phyloP scores from a whole-genome alignment of 2,329 filamentous ascomycete genomes.

The Pochonia chlamydosporia region DNA sequence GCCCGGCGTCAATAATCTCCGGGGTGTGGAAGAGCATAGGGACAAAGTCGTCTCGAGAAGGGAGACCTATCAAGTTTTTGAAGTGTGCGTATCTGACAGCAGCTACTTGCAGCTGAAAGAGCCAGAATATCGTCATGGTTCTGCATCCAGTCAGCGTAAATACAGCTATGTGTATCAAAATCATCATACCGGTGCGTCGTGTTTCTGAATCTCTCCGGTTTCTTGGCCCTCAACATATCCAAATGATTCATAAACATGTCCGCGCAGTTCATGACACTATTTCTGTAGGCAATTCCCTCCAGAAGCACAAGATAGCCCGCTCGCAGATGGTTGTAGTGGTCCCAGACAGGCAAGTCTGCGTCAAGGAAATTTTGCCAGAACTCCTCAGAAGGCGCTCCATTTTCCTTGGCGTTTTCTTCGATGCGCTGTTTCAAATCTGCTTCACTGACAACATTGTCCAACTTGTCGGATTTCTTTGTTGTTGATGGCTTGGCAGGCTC shows the following conservation, averaged over 20 bases:
- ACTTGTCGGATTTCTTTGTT: too few species aligned
- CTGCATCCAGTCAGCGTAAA: conserved; percentile 5
- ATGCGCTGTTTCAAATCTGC: too few species aligned
- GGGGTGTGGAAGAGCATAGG: conserved; percentile 18
- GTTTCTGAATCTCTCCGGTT: conserved; percentile 25
- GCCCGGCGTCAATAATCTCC: conserved; percentile 21
- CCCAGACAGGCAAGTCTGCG: conserved; percentile 23
- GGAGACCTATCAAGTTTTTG: conserved; percentile 7
- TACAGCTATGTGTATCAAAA: not conserved
- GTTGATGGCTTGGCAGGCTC: not conserved
- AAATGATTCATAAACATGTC: conserved; percentile 24
- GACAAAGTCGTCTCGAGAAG: conserved; percentile 14
- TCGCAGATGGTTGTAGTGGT: conserved; percentile 27
- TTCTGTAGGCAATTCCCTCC: conserved; percentile 17
- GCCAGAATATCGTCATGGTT: conserved; percentile 29
- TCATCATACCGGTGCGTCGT: conserved; percentile 23
- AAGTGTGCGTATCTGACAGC: conserved; percentile 18
- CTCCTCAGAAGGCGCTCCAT: not conserved
- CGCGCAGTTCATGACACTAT: conserved; percentile 20
- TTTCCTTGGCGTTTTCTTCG: too few species aligned
- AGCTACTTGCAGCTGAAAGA: conserved; percentile 26
- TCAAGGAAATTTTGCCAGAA: conserved; percentile 23
- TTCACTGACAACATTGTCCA: too few species aligned
- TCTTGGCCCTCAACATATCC: conserved; percentile 15
- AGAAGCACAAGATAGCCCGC: conserved; percentile 25